phyloP scores from a whole-genome alignment of 1,284 basidiomycete species.

The Ustilago nuda region DNA sequence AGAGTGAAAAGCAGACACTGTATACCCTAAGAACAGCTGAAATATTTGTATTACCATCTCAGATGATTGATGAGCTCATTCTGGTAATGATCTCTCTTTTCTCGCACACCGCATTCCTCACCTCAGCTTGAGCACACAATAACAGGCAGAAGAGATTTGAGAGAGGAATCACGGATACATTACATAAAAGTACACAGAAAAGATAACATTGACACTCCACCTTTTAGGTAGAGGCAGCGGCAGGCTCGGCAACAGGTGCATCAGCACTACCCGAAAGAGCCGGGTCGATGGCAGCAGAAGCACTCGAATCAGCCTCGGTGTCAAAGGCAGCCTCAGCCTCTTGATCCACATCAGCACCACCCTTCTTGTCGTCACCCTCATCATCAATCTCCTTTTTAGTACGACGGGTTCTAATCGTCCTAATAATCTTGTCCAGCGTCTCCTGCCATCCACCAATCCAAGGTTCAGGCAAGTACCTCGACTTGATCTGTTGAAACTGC shows the following conservation, averaged over 20 bases:
- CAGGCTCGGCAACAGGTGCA: conserved; percentile 13
- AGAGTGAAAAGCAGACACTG: neutral
- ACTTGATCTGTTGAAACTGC: conserved; percentile 49
- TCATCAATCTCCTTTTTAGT: conserved; percentile 49
- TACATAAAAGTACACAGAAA: conserved; percentile 34
- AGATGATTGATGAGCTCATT: neutral
- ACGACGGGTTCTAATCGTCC: conserved; percentile 29
- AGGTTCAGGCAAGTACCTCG: conserved; percentile 40
- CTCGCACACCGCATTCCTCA: no score
- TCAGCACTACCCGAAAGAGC: conserved; percentile 15
- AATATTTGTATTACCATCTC: conserved; percentile 4
- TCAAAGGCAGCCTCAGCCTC: neutral
- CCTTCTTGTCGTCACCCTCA: conserved; percentile 35
- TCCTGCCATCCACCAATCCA: conserved; percentile 42
- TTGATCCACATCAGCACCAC: neutral
- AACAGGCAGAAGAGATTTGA: no score
- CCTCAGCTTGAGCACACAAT: no score
- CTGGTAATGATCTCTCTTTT: neutral
- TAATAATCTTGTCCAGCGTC: conserved; percentile 47
- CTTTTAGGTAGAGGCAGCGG: conserved; percentile 16
- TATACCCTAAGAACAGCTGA: conserved; percentile 4
- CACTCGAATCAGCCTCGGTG: neutral
- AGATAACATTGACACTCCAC: neutral
- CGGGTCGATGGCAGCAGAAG: conserved; percentile 32
- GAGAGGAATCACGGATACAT: conserved; percentile 9